Base-by-base conservation (phyloP, 73 alveolate species). In the Blepharisma japonicum region DNA sequence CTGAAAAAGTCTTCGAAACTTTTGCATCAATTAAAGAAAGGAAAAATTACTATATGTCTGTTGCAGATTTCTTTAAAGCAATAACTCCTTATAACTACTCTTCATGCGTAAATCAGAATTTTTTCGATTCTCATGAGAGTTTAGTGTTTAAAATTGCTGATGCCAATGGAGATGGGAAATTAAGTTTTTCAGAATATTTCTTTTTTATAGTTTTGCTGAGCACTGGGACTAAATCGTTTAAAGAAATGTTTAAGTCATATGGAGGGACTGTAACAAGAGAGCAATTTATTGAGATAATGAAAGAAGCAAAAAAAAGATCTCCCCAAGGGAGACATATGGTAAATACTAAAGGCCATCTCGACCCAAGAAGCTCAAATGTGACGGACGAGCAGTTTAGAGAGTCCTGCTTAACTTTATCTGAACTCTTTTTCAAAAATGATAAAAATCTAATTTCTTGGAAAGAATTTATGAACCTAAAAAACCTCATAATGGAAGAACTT, bases 1-100 rank as follows among this genome's bases (percentile, higher is more conserved):
- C 96, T 6, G 96, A 89, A 78, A 89, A 89, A 83, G 84, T 86
- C 7, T 89, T 71, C 54, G 96, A 87, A 56, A 86, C 91, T 6
- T 89, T 89, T 67, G 91, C 96, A 5, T 56, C 86, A 9, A 56
- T 61, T 53, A 77, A 83, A 71, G 93, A 82, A 56, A 76, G 71
- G 1, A 88, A 83, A 55, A 55, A 84, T 6, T 79, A 78, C 23
- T 79, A 61, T 21, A 89, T 89, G 96, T 47, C 89, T 53, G 81
- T 78, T 46, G 47, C 54, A 7, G 96, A 89, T 74, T 82, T 89
- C 74, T 86, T 89, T 71, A 71, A 68, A 21, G 80, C 94, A 3
- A 51, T 89, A n/a, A 82, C 91, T 5, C 94, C 96, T 21, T 89
- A 81, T 55, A 82, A 82, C 55, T 87, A 78, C 71, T 6, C 83